Conservation (phyloP, 768 basidiomycete species). For the Phylloporus sp. region DNA sequence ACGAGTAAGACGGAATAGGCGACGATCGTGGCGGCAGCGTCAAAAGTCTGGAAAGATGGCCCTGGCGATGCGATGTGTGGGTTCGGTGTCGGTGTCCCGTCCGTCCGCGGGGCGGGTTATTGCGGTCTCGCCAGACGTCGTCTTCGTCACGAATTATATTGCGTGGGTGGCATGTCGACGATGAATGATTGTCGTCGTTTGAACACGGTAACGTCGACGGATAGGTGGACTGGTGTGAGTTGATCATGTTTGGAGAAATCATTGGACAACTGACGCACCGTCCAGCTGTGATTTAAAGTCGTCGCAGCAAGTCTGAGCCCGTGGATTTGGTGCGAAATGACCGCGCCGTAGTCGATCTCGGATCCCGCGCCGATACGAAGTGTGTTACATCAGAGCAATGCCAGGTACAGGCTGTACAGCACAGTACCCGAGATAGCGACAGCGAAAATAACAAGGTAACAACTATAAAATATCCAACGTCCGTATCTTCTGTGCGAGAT, state of each 20-base stretch:
- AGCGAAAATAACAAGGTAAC: too few relatives aligned
- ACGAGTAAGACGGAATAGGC: neutral
- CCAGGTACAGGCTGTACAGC: neutral
- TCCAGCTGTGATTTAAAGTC: neutral
- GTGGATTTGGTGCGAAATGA: neutral
- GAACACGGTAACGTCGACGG: constrained; percentile 3
- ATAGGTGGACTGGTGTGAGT: constrained; percentile 7
- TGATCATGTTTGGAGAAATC: neutral
- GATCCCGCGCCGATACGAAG: too few relatives aligned
- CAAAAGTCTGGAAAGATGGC: constrained; percentile 77
- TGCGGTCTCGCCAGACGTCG: neutral
- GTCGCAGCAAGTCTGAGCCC: neutral
- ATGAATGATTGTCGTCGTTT: neutral
- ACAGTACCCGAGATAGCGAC: too few relatives aligned
- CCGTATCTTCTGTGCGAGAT: constrained; percentile 13
- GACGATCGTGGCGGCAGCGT: constrained; percentile 59
- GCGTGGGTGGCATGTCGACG: neutral
- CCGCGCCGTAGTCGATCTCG: neutral
- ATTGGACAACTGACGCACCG: neutral
- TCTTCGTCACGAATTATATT: neutral
- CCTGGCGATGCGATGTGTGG: constrained; percentile 51
- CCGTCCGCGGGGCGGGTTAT: constrained; percentile 1
- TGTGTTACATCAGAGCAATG: neutral
- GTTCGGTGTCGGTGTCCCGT: constrained; percentile 26
- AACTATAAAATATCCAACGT: constrained; percentile 13